Percentiles rank a stretch among this genome's conserved stretches.
phyloP scores from a whole-genome alignment of 1,139 yeast species.

The Hyphopichia burtonii region DNA sequence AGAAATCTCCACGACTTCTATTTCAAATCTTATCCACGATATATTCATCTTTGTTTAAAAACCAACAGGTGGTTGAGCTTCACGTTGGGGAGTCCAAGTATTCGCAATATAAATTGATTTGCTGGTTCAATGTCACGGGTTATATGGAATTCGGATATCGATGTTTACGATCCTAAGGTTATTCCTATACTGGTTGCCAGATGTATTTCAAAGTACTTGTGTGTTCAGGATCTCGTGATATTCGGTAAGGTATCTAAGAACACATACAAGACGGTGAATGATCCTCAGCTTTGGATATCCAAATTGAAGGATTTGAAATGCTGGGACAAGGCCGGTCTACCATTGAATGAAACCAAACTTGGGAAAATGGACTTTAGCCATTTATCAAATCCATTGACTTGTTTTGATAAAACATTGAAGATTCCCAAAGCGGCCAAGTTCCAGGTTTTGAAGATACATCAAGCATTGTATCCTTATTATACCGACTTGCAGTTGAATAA shows the following conservation, averaged over 20 bases:
- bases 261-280: conserved; percentile 35
- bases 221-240: conserved; percentile 34
- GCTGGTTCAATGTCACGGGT: conserved; percentile 44
- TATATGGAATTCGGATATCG: conserved; percentile 49
- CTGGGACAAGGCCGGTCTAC: conserved; percentile 33
- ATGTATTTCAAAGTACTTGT: conserved; percentile 33
- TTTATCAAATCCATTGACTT: conserved; percentile 30
- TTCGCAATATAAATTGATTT: too few relatives aligned
- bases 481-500: conserved; percentile 46
- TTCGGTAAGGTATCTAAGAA: conserved; percentile 40
- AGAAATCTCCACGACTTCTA: not conserved
- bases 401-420: conserved; percentile 38
- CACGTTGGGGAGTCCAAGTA: too few relatives aligned
- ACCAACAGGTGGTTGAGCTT: too few relatives aligned
- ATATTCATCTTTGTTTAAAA: not conserved
- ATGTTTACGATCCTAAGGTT: conserved; percentile 43
- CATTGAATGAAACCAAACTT: conserved; percentile 5
- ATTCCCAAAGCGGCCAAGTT: conserved; percentile 42
- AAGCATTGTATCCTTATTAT: conserved; percentile 44
- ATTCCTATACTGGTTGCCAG: conserved; percentile 42
- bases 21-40: not conserved
- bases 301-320: conserved; percentile 49
- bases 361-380: conserved; percentile 1
- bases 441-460: conserved; percentile 44
- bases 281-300: conserved; percentile 51